A percentile compares a stretch with the other conserved stretches of the same genome.
Evolutionary conservation across 768 basidiomycete genomes (phyloP).

Genomic region (Astraeus odoratus): DNA sequence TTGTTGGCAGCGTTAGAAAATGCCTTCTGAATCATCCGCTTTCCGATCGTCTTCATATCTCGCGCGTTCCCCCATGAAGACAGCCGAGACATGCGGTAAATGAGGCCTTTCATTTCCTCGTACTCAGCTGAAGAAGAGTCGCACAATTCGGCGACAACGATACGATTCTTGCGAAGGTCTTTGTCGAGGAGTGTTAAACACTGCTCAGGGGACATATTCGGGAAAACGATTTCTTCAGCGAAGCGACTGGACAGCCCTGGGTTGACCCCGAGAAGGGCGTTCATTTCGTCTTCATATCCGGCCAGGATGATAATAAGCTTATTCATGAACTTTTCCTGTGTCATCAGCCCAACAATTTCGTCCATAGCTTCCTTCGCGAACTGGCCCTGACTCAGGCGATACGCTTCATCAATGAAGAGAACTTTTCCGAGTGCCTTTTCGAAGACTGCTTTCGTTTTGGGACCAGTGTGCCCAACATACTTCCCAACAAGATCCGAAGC

Average conservation of each 20-base stretch:
- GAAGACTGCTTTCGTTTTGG: slow-evolving; percentile 52
- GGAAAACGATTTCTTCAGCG: slow-evolving; percentile 51
- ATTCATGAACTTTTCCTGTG: slow-evolving; percentile 46
- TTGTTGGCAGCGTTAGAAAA: slow-evolving; percentile 22
- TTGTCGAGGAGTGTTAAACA: slow-evolving; percentile 45
- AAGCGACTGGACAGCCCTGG: slow-evolving; percentile 63
- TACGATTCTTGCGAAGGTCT: slow-evolving; percentile 38
- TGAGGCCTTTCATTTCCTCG: slow-evolving; percentile 29
- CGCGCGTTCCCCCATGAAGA: slow-evolving; percentile 66
- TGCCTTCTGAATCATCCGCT: slow-evolving; percentile 38
- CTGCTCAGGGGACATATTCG: slow-evolving; percentile 39
- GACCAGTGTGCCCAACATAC: slow-evolving; percentile 68
- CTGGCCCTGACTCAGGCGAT: slow-evolving; percentile 51
- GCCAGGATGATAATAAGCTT: slow-evolving; percentile 65
- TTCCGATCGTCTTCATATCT: slow-evolving; percentile 50
- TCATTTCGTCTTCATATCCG: slow-evolving; percentile 66
- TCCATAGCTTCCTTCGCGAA: slow-evolving; percentile 71
- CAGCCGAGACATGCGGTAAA: slow-evolving; percentile 37
- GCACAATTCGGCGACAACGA: slow-evolving; percentile 33
- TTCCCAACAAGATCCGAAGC: slow-evolving; percentile 64
- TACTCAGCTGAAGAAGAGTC: slow-evolving; percentile 25
- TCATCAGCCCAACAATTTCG: slow-evolving; percentile 59
- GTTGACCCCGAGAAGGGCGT: slow-evolving; percentile 50
- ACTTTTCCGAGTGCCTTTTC: slow-evolving; percentile 63
- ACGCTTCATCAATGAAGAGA: slow-evolving; percentile 69